phyloP scores from a whole-genome alignment of 495 filamentous ascomycete genomes.

The Schizothecium vesticola region DNA sequence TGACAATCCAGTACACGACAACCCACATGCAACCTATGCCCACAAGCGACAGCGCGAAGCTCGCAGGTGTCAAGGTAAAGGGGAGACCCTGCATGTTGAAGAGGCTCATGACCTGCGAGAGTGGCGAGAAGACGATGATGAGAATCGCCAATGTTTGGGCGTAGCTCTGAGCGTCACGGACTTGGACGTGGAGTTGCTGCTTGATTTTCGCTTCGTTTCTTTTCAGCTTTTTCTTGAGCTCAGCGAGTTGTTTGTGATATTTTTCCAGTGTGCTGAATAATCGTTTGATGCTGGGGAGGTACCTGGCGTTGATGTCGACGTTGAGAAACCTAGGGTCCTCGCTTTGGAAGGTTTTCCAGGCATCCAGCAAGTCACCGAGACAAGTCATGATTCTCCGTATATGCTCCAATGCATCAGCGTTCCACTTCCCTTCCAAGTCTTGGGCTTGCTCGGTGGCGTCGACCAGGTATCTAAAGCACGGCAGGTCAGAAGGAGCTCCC shows the following conservation, averaged over 20 bases:
- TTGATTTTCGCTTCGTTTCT: neutral
- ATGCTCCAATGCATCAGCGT: neutral
- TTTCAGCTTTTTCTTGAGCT: neutral
- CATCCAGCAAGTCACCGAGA: neutral
- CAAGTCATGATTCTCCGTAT: neutral
- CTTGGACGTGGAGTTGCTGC: neutral
- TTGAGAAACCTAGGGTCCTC: neutral
- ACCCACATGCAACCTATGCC: neutral
- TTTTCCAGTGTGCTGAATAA: neutral
- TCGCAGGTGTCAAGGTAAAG: neutral
- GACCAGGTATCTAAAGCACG: neutral
- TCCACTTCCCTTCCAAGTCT: neutral
- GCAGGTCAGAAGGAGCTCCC: neutral
- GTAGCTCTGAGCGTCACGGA: neutral
- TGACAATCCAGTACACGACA: neutral
- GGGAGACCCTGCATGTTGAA: neutral
- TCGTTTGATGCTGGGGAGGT: neutral
- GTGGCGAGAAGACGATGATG: neutral
- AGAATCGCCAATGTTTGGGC: neutral
- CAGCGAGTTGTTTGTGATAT: neutral
- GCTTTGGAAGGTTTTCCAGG: neutral
- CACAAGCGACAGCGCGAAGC: neutral
- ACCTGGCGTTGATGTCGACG: neutral
- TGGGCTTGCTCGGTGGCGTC: neutral
- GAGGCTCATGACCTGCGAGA: neutral